phyloP scores from a whole-genome alignment of 1,139 yeast genomes.

The Kurtzmaniella quercitrusa region DNA sequence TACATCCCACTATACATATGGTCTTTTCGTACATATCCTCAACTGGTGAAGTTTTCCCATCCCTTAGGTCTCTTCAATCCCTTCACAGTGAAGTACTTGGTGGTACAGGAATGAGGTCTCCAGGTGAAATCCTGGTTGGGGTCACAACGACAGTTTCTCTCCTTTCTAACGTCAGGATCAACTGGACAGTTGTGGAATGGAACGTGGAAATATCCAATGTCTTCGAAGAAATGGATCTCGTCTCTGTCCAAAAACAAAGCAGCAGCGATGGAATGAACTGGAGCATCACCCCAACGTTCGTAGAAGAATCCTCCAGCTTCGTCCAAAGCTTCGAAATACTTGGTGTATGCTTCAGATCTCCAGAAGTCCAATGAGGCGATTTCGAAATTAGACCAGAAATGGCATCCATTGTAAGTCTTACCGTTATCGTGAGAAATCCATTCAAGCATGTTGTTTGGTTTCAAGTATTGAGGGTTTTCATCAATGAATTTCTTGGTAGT shows the following conservation, averaged over 20 bases:
- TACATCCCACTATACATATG: neutral
- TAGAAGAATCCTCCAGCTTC: slow-evolving; percentile 83
- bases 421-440: slow-evolving; percentile 72
- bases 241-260: slow-evolving; percentile 63
- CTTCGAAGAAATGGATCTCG: slow-evolving; percentile 73
- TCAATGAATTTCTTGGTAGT: slow-evolving; percentile 65
- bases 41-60: slow-evolving; percentile 59
- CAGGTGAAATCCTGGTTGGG: slow-evolving; percentile 79
- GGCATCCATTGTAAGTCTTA: slow-evolving; percentile 69
- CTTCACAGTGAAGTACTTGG: slow-evolving; percentile 61
- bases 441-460: slow-evolving; percentile 63
- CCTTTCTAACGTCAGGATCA: slow-evolving; percentile 47
- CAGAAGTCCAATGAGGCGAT: slow-evolving; percentile 70
- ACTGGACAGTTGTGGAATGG: slow-evolving; percentile 78
- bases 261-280: slow-evolving; percentile 87
- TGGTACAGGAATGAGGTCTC: slow-evolving; percentile 82
- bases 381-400: slow-evolving; percentile 88
- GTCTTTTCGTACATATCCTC: slow-evolving; percentile 1
- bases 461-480: slow-evolving; percentile 60
- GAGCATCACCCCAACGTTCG: slow-evolving; percentile 95
- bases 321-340: slow-evolving; percentile 70
- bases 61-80: slow-evolving; percentile 66
- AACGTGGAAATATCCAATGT: slow-evolving; percentile 78
- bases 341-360: slow-evolving; percentile 65
- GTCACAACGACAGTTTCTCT: slow-evolving; percentile 66